A percentile compares a stretch with the other conserved stretches of the same genome.
These are phyloP conservation scores for Pythium scleroteichum DNA, from an alignment of 352 stramenopile genomes.

Conservation along the genomic window DNA sequence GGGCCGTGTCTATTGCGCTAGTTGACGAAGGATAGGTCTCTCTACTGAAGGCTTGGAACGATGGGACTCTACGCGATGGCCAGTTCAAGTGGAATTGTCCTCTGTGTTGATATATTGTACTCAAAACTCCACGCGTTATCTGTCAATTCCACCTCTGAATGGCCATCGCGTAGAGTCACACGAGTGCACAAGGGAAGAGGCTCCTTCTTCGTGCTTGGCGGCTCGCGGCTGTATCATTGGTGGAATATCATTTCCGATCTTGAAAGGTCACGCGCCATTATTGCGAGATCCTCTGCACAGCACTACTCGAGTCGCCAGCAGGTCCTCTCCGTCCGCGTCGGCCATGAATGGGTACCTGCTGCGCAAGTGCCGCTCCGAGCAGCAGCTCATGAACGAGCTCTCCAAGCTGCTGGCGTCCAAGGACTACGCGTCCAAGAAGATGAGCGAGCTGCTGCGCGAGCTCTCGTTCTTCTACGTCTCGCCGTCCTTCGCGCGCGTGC, in stretches of 20 bases:
- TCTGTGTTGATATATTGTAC: no score
- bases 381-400: constrained; percentile 84
- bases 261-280: constrained; percentile 27
- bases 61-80: no score
- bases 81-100: no score
- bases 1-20: neutral
- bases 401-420: constrained; percentile 56
- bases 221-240: neutral
- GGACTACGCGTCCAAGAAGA: constrained; percentile 71
- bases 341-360: constrained; percentile 74
- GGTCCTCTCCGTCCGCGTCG: no score
- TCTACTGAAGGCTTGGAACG: no score
- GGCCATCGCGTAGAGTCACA: no score
- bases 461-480: constrained; percentile 79
- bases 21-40: constrained; percentile 11
- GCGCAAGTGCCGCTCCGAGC: constrained; percentile 74
- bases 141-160: no score
- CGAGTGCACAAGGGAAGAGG: no score
- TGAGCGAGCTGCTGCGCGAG: constrained; percentile 64
- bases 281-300: constrained; percentile 2
- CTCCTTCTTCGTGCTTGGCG: no score
- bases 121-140: no score
- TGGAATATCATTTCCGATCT: constrained; percentile 4
- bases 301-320: no score
- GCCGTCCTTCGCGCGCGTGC: constrained; percentile 38